Evolutionary conservation across 371 early-diverging fungal genomes (phyloP), one percentile per base, ranked within the genome.

Genomic region (Mucor velutinosus): DNA sequence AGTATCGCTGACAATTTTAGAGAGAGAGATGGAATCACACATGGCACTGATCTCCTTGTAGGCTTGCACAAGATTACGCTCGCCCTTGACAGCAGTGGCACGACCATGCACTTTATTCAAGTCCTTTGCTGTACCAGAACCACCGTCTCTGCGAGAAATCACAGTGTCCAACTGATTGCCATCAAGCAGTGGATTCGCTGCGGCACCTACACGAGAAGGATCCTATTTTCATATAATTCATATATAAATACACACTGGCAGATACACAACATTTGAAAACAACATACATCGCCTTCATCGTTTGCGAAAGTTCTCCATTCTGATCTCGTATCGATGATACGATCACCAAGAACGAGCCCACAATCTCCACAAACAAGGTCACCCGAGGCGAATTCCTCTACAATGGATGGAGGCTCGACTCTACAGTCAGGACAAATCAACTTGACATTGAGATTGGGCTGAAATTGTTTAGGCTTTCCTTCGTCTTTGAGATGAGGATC

Each of bases 241-340:
- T 56, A 62, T 25, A 17, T 11, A 70, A 53, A 51, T 33, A 39
- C 43, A 21, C 29, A 62, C 53, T 43, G 37, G 12, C 37, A 35
- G 37, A 74, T 77, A 71, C 76, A 83, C 83, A 58, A 58, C 47
- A 77, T 35, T 35, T 35, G 12, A 35, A 35, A 35, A 3, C 33
- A 33, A 35, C 81, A 73, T 83, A 83, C 83, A 76, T 95, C 96
- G 57, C 94, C 94, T 70, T 92, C 95, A 70, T 95, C 96, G 80
- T 97, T 95, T 53, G 94, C 90, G 84, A 99, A 99, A 0, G 97
- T 98, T 71, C 99, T 92, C 99, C 99, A 99, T 80, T 99, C 99
- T 7, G 96, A 94, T 23, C 99, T 87, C 12, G 99, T 98, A 80
- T 99, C 99, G 62, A 99, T 97, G 66, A 99, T 96, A 58, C 99